A percentile compares a stretch with the other conserved stretches of the same genome.
Evolutionary conservation across 768 basidiomycete species (phyloP).

Genomic region (Lyophyllum atratum): DNA sequence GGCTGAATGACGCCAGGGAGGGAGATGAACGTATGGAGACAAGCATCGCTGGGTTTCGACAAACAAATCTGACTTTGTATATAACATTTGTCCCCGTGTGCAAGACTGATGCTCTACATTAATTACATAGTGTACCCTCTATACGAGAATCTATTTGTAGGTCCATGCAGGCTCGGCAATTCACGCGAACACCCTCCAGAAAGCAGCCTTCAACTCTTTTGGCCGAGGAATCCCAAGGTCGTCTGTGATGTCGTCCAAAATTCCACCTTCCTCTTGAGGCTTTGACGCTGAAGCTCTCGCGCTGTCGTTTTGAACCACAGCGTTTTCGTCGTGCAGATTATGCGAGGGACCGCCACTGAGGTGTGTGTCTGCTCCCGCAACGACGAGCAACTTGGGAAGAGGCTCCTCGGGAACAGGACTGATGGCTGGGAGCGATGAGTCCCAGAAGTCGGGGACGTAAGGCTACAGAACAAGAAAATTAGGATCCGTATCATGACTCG

Average conservation of each 20-base stretch:
- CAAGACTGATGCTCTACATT: neutral
- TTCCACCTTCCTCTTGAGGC: slow-evolving; percentile 27
- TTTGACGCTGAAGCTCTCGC: slow-evolving; percentile 10
- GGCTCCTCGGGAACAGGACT: slow-evolving; percentile 22
- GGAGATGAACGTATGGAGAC: slow-evolving; percentile 15
- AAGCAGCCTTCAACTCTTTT: slow-evolving; percentile 29
- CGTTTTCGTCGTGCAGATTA: slow-evolving; percentile 29
- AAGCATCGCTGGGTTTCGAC: slow-evolving; percentile 11
- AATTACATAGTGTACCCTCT: neutral
- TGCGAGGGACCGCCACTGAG: slow-evolving; percentile 40
- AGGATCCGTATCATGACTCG: neutral
- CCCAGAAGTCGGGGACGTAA: slow-evolving; percentile 48
- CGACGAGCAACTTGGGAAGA: slow-evolving; percentile 45
- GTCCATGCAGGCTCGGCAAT: neutral
- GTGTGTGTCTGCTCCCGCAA: slow-evolving; percentile 40
- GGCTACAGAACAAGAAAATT: slow-evolving; percentile 32
- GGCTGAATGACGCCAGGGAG: slow-evolving; percentile 1
- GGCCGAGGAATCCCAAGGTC: slow-evolving; percentile 45
- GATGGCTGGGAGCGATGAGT: slow-evolving; percentile 28
- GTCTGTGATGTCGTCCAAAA: slow-evolving; percentile 47
- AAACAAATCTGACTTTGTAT: slow-evolving; percentile 2
- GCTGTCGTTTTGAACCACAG: slow-evolving; percentile 16
- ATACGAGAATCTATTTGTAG: neutral
- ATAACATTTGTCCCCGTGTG: neutral
- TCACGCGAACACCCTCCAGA: slow-evolving; percentile 31